phyloP scores from a whole-genome alignment of 768 basidiomycete genomes.

The Pleurotus giganteus region DNA sequence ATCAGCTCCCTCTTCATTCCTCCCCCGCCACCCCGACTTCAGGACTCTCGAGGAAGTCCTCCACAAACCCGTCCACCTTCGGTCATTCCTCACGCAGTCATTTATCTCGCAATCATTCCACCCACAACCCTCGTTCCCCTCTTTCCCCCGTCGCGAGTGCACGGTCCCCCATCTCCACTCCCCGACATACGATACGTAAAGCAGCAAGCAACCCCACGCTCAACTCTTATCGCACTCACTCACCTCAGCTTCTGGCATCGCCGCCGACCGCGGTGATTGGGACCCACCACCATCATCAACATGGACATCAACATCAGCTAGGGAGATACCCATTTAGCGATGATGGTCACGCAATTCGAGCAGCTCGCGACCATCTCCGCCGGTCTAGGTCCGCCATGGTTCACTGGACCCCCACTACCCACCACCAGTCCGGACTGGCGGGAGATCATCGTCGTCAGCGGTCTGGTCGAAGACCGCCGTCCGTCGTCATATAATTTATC shows the following conservation, averaged over 20 bases:
- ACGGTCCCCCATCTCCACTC: too few species aligned
- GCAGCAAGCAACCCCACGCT: neutral
- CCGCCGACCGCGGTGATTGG: neutral
- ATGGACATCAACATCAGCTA: too few species aligned
- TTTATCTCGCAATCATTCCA: neutral
- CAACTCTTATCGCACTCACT: neutral
- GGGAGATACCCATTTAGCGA: neutral
- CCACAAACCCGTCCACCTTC: neutral
- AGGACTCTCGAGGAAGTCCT: neutral
- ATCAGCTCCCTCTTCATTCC: neutral
- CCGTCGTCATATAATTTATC: neutral
- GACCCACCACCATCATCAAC: neutral
- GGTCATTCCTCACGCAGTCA: neutral
- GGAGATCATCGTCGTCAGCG: neutral
- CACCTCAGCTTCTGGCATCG: neutral
- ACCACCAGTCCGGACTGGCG: neutral
- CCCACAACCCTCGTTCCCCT: neutral
- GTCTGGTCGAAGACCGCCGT: neutral
- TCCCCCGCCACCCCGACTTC: neutral
- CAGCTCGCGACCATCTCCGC: neutral
- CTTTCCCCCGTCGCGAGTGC: neutral
- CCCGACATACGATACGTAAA: neutral
- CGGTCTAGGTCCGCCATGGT: neutral
- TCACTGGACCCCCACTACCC: neutral
- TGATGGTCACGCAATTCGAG: neutral